A percentile compares a stretch with the other conserved stretches of the same genome.
Evolutionary conservation across 495 filamentous ascomycete species (phyloP).

Genomic region (Collariella sp.): DNA sequence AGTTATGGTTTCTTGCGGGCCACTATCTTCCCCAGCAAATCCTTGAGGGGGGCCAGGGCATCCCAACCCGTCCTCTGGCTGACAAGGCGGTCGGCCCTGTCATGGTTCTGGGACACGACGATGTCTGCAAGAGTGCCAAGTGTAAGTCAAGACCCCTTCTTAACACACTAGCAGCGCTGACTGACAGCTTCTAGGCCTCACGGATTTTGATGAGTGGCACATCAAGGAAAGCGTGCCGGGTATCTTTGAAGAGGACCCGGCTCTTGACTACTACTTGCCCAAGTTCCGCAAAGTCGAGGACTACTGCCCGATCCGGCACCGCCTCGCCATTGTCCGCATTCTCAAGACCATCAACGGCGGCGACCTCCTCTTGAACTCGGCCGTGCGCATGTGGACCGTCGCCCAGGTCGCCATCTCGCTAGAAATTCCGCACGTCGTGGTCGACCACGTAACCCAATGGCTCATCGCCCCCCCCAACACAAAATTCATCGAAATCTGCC

Average conservation of each 20-base stretch:
- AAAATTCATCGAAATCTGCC: slow-evolving; percentile 38
- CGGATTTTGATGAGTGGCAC: slow-evolving; percentile 10
- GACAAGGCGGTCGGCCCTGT: slow-evolving; percentile 20
- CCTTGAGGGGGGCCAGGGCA: background rate
- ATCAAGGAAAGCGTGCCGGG: slow-evolving; percentile 7
- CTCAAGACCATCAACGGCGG: slow-evolving; percentile 45
- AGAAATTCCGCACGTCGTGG: slow-evolving; percentile 38
- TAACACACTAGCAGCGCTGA: background rate
- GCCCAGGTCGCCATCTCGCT: slow-evolving; percentile 51
- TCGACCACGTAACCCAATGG: slow-evolving; percentile 34
- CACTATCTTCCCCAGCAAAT: slow-evolving; percentile 27
- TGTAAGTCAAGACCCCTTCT: slow-evolving; percentile 10
- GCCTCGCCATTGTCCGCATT: slow-evolving; percentile 51
- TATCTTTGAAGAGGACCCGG: slow-evolving; percentile 15
- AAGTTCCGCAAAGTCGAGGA: slow-evolving; percentile 35
- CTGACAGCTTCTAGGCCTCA: slow-evolving; percentile 9
- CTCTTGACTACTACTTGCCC: slow-evolving; percentile 6
- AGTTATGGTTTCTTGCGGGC: slow-evolving; percentile 42
- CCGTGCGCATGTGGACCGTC: slow-evolving; percentile 56
- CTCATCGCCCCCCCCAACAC: slow-evolving; percentile 34
- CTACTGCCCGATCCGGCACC: slow-evolving; percentile 53
- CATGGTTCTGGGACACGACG: slow-evolving; percentile 28
- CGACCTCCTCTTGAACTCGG: slow-evolving; percentile 49
- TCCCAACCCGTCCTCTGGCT: slow-evolving; percentile 13
- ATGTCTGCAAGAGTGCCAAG: slow-evolving; percentile 16